Base-by-base conservation (phyloP, 805 yeast genomes). In the Blastobotrys americana region DNA sequence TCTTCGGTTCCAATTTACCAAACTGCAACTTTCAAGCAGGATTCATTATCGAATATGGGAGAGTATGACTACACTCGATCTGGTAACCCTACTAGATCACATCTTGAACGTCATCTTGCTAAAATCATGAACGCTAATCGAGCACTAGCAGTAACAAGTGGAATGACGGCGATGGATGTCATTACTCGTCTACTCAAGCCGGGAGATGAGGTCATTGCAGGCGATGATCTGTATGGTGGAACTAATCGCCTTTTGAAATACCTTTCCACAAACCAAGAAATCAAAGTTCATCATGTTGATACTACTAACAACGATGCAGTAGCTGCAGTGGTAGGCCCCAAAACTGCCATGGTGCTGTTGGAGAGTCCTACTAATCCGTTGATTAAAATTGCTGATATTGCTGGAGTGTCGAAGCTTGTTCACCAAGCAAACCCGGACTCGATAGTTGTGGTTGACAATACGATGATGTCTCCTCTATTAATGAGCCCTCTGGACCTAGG, bases 321-420 rank as follows among this genome's bases (percentile, higher is more conserved):
- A 52, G 72, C 69, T 55, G 66, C 74, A 23, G 76, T 74, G 43
- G 72, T 86, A 51, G 71, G 71, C 23, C 54, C 61, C 16, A 69
- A 72, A 42, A 85, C 89, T n/a, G 77, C 73, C 54, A 75, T 87
- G 80, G 79, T 90, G 39, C 78, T 88, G 54, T 73, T 89, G 52
- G 97, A 89, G 66, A 77, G 87, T 38, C 97, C 97, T 40, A 90
- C 97, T 2, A 89, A 89, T 64, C 97, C 97, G 16, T 74, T 88
- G 54, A 84, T 88, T 63, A 85, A 87, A 66, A 84, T 89, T 48
- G 80, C 85, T 47, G 95, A 90, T 61, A 77, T 89, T 43, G 78
- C 76, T 48, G 67, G 77, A 27, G 79, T 88, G 47, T 67, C 88
- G 15, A 67, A 68, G 33, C 70, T 76, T 49, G 88, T 89, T 37